Percentiles rank a stretch among this genome's conserved stretches.
Evolutionary conservation across 2,329 filamentous ascomycete genomes (phyloP).

Genomic region (Aureobasidium melanogenum): DNA sequence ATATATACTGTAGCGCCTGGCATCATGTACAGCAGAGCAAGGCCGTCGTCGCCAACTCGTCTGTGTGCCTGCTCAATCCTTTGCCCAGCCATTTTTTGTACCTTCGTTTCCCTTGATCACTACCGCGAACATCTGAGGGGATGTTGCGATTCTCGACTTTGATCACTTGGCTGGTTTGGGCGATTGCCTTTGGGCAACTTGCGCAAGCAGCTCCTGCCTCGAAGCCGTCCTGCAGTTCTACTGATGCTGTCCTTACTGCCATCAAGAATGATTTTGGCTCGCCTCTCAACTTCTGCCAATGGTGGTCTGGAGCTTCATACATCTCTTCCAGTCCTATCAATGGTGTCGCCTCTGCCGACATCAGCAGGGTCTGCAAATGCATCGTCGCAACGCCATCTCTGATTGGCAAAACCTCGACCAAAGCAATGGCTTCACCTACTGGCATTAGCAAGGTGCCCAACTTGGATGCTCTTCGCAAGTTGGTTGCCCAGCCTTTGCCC

Average conservation of each 20-base stretch:
- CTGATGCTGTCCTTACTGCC: not conserved
- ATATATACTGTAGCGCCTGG: not conserved
- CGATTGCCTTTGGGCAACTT: not conserved
- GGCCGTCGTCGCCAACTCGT: not conserved
- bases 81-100: not conserved
- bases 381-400: not conserved
- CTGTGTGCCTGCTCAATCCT: not conserved
- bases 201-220: not conserved
- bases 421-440: not conserved
- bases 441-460: not conserved
- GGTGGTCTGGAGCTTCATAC: not conserved
- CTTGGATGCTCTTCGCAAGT: not conserved
- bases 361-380: slow-evolving; percentile 3
- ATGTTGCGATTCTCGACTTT: not conserved
- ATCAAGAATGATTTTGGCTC: slow-evolving; percentile 5
- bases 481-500: slow-evolving; percentile 3
- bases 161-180: not conserved
- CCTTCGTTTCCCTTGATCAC: not conserved
- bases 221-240: not conserved
- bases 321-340: not conserved
- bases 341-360: not conserved
- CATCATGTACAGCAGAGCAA: not conserved
- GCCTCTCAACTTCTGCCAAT: not conserved
- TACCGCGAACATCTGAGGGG: too few relatives aligned
- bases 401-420: not conserved